phyloP scores from a whole-genome alignment of 768 basidiomycete species.

The Chalciporus pseudorubinellus region DNA sequence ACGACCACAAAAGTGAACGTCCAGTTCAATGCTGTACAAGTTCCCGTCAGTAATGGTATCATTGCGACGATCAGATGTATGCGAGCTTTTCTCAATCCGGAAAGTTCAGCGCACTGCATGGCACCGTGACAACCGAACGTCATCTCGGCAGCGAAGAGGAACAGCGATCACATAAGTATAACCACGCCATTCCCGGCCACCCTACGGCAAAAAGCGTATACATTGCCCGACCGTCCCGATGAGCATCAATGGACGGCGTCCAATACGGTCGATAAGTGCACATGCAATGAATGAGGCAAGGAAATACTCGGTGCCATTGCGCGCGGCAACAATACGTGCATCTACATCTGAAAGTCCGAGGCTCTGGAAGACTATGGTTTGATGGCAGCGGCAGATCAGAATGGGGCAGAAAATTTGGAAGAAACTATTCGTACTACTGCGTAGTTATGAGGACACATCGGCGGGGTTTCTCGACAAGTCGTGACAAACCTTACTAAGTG shows the following conservation, averaged over 20 bases:
- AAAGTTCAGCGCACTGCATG: constrained; percentile 30
- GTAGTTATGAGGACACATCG: not conserved
- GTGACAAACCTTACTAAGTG: constrained; percentile 16
- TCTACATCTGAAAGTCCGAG: no score
- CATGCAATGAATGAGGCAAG: constrained; percentile 49
- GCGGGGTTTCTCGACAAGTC: no score
- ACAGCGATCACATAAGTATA: constrained; percentile 21
- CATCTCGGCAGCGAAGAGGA: not conserved
- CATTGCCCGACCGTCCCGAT: no score
- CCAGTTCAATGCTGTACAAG: constrained; percentile 9
- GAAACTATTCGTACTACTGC: not conserved
- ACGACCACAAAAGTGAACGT: constrained; percentile 14
- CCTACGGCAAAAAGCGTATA: constrained; percentile 37
- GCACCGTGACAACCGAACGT: not conserved
- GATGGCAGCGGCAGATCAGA: no score
- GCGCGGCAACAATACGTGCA: no score
- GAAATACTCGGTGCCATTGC: no score
- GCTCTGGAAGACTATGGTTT: no score
- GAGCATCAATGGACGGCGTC: no score
- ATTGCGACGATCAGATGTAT: not conserved
- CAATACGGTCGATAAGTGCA: constrained; percentile 46
- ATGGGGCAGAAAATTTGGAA: no score
- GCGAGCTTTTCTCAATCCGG: constrained; percentile 19
- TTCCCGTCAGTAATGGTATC: not conserved
- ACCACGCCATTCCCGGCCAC: constrained; percentile 39